These are phyloP conservation scores for Phtheirospermum japonicum DNA, from an alignment of 257 asterid genomes.

Conservation along the genomic window DNA sequence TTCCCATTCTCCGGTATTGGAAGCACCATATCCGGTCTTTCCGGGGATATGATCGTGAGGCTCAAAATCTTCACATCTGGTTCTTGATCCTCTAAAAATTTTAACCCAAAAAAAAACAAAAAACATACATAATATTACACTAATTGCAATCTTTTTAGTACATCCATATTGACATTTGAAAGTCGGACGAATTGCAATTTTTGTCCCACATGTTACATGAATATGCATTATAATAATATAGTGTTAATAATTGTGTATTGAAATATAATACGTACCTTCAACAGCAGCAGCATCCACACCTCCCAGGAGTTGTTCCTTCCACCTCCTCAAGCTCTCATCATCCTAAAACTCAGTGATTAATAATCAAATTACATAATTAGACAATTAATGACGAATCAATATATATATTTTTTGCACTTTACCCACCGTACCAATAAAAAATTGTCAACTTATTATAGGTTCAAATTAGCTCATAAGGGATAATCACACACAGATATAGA, in stretches of 20 bases:
- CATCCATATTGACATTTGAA: too few relatives aligned
- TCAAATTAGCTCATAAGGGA: too few relatives aligned
- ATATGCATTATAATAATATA: too few relatives aligned
- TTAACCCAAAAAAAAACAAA: not conserved
- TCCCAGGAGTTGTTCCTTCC: constrained; percentile 53
- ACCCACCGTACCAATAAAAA: too few relatives aligned
- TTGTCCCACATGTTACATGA: too few relatives aligned
- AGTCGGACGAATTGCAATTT: too few relatives aligned
- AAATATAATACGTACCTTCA: too few relatives aligned
- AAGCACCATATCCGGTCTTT: constrained; percentile 37
- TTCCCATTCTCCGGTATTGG: constrained; percentile 40
- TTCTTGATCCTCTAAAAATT: constrained; percentile 38
- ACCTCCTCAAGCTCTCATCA: constrained; percentile 54
- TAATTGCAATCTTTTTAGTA: too few relatives aligned
- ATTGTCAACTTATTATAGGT: too few relatives aligned
- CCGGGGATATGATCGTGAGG: constrained; percentile 37
- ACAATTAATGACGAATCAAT: not conserved
- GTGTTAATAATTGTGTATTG: too few relatives aligned
- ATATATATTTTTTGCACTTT: too few relatives aligned
- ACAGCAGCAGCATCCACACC: constrained; percentile 43
- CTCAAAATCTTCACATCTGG: constrained; percentile 50
- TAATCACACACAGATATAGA: too few relatives aligned
- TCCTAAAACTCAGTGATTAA: constrained; percentile 28
- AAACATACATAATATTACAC: not conserved
- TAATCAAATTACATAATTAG: not conserved